These are phyloP conservation scores for Fraxinus pennsylvanica DNA, from an alignment of 257 asterid genomes.

Conservation along the genomic window DNA sequence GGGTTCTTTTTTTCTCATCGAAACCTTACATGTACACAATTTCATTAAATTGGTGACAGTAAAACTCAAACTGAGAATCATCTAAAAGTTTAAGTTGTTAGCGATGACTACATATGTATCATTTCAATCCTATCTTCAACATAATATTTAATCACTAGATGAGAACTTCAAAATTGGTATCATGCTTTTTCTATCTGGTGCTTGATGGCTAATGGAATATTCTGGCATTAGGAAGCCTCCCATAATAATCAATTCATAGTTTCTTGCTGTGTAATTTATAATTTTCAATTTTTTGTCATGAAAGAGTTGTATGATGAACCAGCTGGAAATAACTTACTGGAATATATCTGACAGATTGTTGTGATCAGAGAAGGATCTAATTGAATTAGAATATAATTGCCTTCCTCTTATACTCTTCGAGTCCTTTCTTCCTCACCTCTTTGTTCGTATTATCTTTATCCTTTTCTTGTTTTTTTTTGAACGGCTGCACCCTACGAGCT, in stretches of 20 bases:
- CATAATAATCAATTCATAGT: background rate
- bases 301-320: background rate
- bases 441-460: background rate
- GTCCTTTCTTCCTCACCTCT: background rate
- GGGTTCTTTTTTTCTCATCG: background rate
- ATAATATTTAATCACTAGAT: background rate
- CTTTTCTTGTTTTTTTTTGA: background rate
- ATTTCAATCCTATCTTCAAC: background rate
- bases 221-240: background rate
- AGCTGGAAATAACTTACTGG: background rate
- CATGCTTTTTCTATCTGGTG: constrained; percentile 1
- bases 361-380: too few relatives aligned
- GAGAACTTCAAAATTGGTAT: background rate
- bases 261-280: background rate
- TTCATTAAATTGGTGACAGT: background rate
- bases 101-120: too few relatives aligned
- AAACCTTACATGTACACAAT: background rate
- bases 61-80: too few relatives aligned
- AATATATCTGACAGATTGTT: background rate
- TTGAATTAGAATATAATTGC: background rate
- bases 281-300: background rate
- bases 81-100: background rate
- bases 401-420: background rate
- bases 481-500: constrained; percentile 8
- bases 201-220: background rate